Evolutionary conservation across 331 rosid species (phyloP).

Genomic region (Phaseolus coccineus): DNA sequence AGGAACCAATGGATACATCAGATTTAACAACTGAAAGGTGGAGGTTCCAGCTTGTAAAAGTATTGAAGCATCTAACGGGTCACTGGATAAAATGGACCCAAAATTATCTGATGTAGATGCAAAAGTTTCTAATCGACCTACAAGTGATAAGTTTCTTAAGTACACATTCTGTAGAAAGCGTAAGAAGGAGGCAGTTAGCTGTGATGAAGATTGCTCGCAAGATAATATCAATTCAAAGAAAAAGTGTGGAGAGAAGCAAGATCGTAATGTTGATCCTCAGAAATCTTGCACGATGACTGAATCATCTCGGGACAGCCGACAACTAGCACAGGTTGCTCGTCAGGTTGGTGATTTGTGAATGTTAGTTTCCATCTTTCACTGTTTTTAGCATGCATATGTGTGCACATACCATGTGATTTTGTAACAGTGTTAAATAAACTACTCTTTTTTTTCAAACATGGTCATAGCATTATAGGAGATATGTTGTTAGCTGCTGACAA

Average conservation of each 20-base stretch:
- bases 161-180: constrained; percentile 85
- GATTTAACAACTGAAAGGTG: constrained; percentile 49
- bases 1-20: constrained; percentile 49
- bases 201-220: constrained; percentile 55
- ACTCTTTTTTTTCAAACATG: constrained; percentile 33
- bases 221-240: constrained; percentile 54
- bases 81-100: constrained; percentile 45
- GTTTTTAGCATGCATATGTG: not conserved
- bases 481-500: constrained; percentile 13
- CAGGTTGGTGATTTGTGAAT: constrained; percentile 68
- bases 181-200: constrained; percentile 67
- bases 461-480: constrained; percentile 23
- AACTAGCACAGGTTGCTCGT: constrained; percentile 80
- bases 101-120: constrained; percentile 56
- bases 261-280: constrained; percentile 56
- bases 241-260: constrained; percentile 56
- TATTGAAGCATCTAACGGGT: constrained; percentile 49
- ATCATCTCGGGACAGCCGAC: constrained; percentile 69
- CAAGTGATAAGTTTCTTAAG: constrained; percentile 65
- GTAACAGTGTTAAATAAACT: constrained; percentile 3
- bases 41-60: constrained; percentile 54
- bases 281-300: constrained; percentile 61
- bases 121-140: constrained; percentile 53
- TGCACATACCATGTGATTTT: constrained; percentile 33
- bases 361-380: constrained; percentile 36